A percentile compares a stretch with the other conserved stretches of the same genome.
phyloP scores from a whole-genome alignment of 2,329 filamentous ascomycete genomes.

The Corniculantispora saksenae region DNA sequence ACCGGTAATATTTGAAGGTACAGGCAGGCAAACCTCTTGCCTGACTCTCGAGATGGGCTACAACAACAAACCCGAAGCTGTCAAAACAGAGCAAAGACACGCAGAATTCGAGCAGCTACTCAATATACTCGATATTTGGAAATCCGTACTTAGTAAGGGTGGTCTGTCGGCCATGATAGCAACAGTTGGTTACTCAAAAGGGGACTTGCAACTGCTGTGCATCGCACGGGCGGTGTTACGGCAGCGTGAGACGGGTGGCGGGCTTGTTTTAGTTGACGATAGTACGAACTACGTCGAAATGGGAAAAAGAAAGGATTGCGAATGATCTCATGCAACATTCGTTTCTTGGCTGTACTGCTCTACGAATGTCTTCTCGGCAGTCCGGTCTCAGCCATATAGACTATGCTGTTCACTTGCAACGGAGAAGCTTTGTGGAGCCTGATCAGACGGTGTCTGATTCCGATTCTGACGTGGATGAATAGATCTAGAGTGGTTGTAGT shows the following conservation, averaged over 20 bases:
- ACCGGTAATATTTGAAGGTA: constrained; percentile 43
- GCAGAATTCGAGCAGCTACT: neutral
- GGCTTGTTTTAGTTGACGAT: neutral
- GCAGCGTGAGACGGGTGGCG: constrained; percentile 18
- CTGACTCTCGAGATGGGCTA: no score
- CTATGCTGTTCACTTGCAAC: no score
- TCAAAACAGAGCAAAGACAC: neutral
- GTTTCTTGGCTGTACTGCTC: no score
- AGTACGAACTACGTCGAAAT: no score
- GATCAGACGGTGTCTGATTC: no score
- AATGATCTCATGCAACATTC: no score
- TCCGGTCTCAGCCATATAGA: no score
- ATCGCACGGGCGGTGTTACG: constrained; percentile 10
- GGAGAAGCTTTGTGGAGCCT: no score
- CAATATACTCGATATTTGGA: neutral
- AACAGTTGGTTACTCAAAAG: constrained; percentile 34
- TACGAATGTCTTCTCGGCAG: no score
- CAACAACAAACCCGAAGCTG: neutral
- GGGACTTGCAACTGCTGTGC: neutral
- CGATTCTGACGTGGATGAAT: no score
- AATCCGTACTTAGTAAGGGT: neutral
- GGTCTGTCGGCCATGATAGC: constrained; percentile 35
- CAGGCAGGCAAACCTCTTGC: constrained; percentile 45
- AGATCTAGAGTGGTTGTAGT: no score
- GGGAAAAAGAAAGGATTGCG: no score